Conservation (phyloP, 805 yeast genomes). For the Ogataea thermomethanolica region DNA sequence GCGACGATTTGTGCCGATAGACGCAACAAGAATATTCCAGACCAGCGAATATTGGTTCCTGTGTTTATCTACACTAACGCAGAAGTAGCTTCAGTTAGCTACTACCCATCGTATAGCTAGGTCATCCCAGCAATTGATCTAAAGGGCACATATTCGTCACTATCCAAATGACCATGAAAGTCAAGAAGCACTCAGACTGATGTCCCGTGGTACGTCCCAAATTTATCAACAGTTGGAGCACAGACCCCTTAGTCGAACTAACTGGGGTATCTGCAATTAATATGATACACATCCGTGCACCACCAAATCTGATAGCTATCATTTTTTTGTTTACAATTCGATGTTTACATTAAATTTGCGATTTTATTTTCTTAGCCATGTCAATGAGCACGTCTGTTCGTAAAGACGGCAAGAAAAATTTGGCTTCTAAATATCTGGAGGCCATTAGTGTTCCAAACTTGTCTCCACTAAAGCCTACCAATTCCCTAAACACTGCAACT, state of each 20-base stretch:
- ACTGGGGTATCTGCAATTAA: no score
- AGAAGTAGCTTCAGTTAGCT: no score
- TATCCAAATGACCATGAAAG: no score
- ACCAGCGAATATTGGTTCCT: no score
- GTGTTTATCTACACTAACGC: no score
- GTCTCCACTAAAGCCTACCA: conserved; percentile 23
- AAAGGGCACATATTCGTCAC: no score
- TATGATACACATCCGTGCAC: conserved; percentile 5
- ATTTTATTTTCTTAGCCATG: conserved; percentile 11
- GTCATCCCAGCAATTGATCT: no score
- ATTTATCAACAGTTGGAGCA: no score
- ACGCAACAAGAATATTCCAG: conserved; percentile 12
- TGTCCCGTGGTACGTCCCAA: no score
- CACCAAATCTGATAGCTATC: background rate
- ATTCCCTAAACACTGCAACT: conserved; percentile 5
- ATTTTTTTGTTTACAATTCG: conserved; percentile 9
- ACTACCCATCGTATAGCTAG: no score
- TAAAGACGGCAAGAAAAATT: conserved; percentile 23
- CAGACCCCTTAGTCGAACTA: background rate
- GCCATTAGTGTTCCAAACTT: conserved; percentile 26
- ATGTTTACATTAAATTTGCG: conserved; percentile 8
- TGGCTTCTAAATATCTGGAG: conserved; percentile 31
- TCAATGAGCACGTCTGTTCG: conserved; percentile 19
- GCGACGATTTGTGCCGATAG: conserved; percentile 5
- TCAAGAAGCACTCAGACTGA: no score